These are phyloP conservation scores for Naegleria lovaniensis DNA, from an alignment of 208 protist species.

Conservation along the genomic window DNA sequence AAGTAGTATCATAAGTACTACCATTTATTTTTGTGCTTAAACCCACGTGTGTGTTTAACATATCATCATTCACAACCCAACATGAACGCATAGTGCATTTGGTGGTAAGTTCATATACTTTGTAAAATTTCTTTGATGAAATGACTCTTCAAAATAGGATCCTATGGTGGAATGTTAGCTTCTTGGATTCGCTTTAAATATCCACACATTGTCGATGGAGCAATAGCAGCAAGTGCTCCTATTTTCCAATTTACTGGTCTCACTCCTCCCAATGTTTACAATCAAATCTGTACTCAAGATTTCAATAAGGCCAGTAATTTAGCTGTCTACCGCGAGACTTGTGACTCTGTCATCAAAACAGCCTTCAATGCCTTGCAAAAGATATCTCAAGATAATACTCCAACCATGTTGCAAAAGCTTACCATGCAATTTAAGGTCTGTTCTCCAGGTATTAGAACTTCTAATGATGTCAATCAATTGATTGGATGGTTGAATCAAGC, in stretches of 20 bases:
- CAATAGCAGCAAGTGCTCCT: constrained; percentile 52
- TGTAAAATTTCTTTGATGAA: not conserved
- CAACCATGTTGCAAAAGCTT: not conserved
- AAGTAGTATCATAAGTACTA: too few relatives aligned
- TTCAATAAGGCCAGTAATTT: constrained; percentile 36
- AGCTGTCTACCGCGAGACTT: constrained; percentile 20
- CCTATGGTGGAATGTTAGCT: constrained; percentile 69
- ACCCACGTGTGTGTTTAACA: too few relatives aligned
- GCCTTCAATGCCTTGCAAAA: not conserved
- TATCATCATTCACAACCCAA: too few relatives aligned
- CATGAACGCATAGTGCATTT: constrained; percentile 61
- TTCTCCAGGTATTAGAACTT: constrained; percentile 3
- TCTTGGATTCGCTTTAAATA: constrained; percentile 65
- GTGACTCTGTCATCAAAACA: constrained; percentile 8
- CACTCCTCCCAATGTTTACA: constrained; percentile 36
- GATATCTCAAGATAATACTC: not conserved
- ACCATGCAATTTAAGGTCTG: not conserved
- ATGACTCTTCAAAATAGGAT: too few relatives aligned
- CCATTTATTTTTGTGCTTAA: too few relatives aligned
- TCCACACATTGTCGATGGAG: constrained; percentile 55
- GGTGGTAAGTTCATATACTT: constrained; percentile 58
- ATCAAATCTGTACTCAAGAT: constrained; percentile 38
- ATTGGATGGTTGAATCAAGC: not conserved
- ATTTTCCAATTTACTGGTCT: constrained; percentile 45
- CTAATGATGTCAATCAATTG: not conserved